Base-by-base conservation (phyloP, 495 filamentous ascomycete genomes). In the Aspergillus biplanus region DNA sequence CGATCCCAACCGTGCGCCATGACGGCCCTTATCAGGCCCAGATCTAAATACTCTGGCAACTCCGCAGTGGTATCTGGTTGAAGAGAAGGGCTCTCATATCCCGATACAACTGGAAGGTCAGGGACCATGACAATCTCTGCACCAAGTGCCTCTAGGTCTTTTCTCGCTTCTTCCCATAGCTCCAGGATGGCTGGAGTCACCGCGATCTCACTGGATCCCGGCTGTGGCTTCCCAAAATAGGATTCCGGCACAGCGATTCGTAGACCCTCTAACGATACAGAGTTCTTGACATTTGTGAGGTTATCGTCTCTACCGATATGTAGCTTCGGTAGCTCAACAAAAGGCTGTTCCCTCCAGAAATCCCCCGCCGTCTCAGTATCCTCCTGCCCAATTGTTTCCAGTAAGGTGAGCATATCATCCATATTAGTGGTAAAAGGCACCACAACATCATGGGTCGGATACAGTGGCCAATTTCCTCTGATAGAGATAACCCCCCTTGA, bases 1-100 rank as follows among this genome's bases (percentile, higher is more conserved):
- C 64, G 54, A 42, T 68, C 66, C 66, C 63, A 68, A n/a, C 37
- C 59, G 5, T 61, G 48, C 1, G 66, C 66, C 31, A 68, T 65
- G 27, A 65, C 47, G n/a, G 11, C 16, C 7, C 47, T 8, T 31
- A 18, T 18, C 11, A 50, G 9, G 7, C 27, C 47, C 1, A 11
- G 16, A n/a, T 50, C 11, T n/a, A n/a, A 50, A 31, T 50, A 21
- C n/a, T 18, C 16, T 8, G 47, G 16, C 2, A 50, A 21, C 6
- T 9, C 1, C 3, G 47, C 1, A 9, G 47, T 27, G 9, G 16
- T 18, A 6, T 6, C n/a, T 7, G n/a, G 47, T 3, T 31, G 47
- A 9, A 21, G 7, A 27, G 47, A 21, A 21, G 21, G 7, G 21
- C n/a, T 27, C 16, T 50, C 47, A 9, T 50, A 50, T 7, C 35